A percentile compares a stretch with the other conserved stretches of the same genome.
These are phyloP conservation scores for Metschnikowia santaceciliae DNA, from an alignment of 805 yeast genomes.

Conservation along the genomic window DNA sequence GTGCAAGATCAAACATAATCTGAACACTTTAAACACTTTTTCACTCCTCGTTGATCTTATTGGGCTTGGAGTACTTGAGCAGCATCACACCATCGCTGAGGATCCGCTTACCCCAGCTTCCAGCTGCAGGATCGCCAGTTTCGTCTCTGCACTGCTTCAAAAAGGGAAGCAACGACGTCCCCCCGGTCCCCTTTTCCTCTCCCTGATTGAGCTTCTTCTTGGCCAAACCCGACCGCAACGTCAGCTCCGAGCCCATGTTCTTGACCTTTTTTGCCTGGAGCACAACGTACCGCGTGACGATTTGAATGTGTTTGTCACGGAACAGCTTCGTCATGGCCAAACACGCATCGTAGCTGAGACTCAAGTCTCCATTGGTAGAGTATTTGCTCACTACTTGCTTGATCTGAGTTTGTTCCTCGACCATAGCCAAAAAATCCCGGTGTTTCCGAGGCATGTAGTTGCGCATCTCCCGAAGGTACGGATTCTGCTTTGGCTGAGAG, in stretches of 20 bases:
- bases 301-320: slow-evolving; percentile 90
- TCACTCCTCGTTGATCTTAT: slow-evolving; percentile 39
- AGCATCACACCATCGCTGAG: slow-evolving; percentile 53
- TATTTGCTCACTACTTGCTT: slow-evolving; percentile 58
- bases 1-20: not conserved
- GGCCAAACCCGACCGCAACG: slow-evolving; percentile 65
- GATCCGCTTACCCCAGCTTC: slow-evolving; percentile 81
- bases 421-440: slow-evolving; percentile 62
- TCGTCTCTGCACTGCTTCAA: slow-evolving; percentile 94
- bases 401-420: slow-evolving; percentile 55
- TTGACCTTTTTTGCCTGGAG: slow-evolving; percentile 64
- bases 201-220: slow-evolving; percentile 44
- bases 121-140: slow-evolving; percentile 91
- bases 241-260: slow-evolving; percentile 51
- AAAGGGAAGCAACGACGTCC: slow-evolving; percentile 87
- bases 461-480: slow-evolving; percentile 81
- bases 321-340: slow-evolving; percentile 83
- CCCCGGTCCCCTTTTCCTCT: slow-evolving; percentile 85
- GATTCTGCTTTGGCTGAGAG: slow-evolving; percentile 23
- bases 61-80: slow-evolving; percentile 36
- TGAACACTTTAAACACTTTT: not conserved
- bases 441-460: slow-evolving; percentile 88
- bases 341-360: slow-evolving; percentile 80
- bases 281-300: slow-evolving; percentile 82
- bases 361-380: slow-evolving; percentile 48